Evolutionary conservation across 2,329 filamentous ascomycete genomes (phyloP).

Genomic region (Parastagonospora avenae): DNA sequence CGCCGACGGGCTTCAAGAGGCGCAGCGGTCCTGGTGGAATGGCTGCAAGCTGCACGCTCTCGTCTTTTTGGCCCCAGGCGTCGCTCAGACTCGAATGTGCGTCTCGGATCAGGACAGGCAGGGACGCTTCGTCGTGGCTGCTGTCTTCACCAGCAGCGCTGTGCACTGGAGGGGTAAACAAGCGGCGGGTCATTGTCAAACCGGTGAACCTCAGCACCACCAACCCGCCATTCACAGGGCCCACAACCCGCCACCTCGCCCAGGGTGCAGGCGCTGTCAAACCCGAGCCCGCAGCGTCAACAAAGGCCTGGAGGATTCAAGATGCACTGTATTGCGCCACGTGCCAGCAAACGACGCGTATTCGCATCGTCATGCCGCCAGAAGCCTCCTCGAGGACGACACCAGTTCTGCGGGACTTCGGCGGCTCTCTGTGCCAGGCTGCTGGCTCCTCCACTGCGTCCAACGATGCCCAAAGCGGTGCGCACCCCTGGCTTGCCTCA

Average conservation of each 20-base stretch:
- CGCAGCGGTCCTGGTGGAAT: conserved; percentile 11
- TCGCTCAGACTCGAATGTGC: conserved; percentile 3
- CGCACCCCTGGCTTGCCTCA: conserved; percentile 6
- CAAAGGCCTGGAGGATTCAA: neutral
- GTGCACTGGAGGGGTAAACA: conserved; percentile 15
- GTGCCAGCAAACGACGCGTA: conserved; percentile 1
- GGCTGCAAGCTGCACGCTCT: conserved; percentile 1
- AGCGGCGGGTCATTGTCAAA: conserved; percentile 12
- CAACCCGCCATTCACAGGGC: neutral
- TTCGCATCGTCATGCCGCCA: neutral
- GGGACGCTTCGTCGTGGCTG: conserved; percentile 1
- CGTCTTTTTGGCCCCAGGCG: neutral
- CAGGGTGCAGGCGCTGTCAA: conserved; percentile 4
- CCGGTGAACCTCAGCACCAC: conserved; percentile 2
- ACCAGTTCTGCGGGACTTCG: conserved; percentile 4
- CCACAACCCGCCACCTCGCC: conserved; percentile 6
- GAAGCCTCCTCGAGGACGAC: neutral
- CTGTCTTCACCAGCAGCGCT: neutral
- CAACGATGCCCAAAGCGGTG: conserved; percentile 7
- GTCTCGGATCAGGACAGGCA: conserved; percentile 2
- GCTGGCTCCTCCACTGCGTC: conserved; percentile 1
- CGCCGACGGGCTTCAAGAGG: conserved; percentile 14
- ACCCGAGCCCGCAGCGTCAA: conserved; percentile 1
- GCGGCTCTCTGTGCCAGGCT: neutral
- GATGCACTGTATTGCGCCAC: conserved; percentile 3